Evolutionary conservation across 2,329 filamentous ascomycete species (phyloP).

Genomic region (Penicillium sp.): DNA sequence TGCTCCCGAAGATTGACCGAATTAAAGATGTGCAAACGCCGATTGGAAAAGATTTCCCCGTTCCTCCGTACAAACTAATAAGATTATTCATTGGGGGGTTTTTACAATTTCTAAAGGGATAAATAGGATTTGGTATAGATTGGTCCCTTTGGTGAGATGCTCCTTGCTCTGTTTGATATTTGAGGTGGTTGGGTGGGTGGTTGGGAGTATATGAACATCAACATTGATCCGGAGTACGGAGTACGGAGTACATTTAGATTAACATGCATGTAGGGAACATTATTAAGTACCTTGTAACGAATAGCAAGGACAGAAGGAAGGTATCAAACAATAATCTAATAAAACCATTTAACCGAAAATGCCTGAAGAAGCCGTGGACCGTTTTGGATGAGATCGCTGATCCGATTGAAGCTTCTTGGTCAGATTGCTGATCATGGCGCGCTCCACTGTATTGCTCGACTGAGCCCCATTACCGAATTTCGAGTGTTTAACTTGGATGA

Average conservation of each 20-base stretch:
- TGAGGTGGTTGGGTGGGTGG: slow-evolving; percentile 7
- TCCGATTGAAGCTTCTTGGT: slow-evolving; percentile 17
- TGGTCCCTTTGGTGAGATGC: slow-evolving; percentile 1
- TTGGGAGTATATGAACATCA: slow-evolving; percentile 6
- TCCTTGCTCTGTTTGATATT: slow-evolving; percentile 10
- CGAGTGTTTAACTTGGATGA: not conserved
- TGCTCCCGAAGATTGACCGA: slow-evolving; percentile 19
- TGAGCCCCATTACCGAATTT: not conserved
- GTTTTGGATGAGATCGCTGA: slow-evolving; percentile 13
- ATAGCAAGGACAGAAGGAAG: not conserved
- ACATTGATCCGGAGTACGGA: not conserved
- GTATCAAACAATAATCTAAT: not conserved
- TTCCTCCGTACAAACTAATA: not conserved
- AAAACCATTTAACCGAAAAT: not conserved
- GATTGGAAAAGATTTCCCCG: not conserved
- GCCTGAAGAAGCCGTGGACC: slow-evolving; percentile 1
- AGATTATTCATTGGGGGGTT: not conserved
- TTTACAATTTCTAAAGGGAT: slow-evolving; percentile 1
- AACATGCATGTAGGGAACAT: not conserved
- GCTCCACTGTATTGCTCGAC: slow-evolving; percentile 14
- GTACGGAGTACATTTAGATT: not conserved
- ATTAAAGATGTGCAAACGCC: slow-evolving; percentile 10
- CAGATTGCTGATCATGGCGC: slow-evolving; percentile 21
- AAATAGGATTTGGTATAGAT: slow-evolving; percentile 3
- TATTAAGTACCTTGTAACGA: not conserved